Evolutionary conservation across 2,329 filamentous ascomycete species (phyloP).

Genomic region (Epicoccum sorghinum): DNA sequence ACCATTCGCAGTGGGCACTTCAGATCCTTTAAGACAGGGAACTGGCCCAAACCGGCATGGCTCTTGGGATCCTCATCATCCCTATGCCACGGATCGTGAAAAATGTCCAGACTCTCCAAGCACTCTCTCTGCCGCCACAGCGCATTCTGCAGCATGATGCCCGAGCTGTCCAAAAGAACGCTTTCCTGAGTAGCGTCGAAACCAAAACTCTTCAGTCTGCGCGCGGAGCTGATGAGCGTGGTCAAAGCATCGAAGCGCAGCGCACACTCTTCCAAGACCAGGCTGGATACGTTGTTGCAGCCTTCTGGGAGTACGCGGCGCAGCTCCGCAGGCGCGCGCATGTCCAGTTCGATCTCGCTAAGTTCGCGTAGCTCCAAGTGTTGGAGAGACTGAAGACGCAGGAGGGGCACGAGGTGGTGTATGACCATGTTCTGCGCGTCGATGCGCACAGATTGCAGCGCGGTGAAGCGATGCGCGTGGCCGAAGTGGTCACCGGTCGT

Average conservation of each 20-base stretch:
- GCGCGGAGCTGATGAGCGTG: conserved; percentile 24
- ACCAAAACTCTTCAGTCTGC: conserved; percentile 22
- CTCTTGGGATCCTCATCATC: background rate
- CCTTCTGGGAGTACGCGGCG: conserved; percentile 21
- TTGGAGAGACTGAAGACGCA: conserved; percentile 29
- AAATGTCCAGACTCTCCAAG: conserved; percentile 20
- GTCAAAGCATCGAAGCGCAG: conserved; percentile 17
- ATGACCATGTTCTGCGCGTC: conserved; percentile 18
- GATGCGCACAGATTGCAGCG: conserved; percentile 25
- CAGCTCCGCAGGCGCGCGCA: conserved; percentile 12
- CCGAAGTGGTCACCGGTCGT: conserved; percentile 17
- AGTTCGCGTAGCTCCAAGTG: conserved; percentile 22
- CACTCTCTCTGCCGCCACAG: conserved; percentile 19
- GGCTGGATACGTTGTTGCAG: conserved; percentile 24
- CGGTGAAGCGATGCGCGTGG: conserved; percentile 25
- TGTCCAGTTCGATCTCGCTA: conserved; percentile 4
- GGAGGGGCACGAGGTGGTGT: conserved; percentile 27
- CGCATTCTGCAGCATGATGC: conserved; percentile 3
- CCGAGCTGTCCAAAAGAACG: conserved; percentile 4
- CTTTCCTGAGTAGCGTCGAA: conserved; percentile 15
- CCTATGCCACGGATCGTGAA: conserved; percentile 6
- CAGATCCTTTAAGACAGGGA: conserved; percentile 19
- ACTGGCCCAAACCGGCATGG: conserved; percentile 17
- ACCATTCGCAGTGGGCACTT: conserved; percentile 21
- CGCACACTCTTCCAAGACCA: conserved; percentile 22